Evolutionary conservation across 1,139 yeast genomes (phyloP).

Genomic region (Blastobotrys elegans): DNA sequence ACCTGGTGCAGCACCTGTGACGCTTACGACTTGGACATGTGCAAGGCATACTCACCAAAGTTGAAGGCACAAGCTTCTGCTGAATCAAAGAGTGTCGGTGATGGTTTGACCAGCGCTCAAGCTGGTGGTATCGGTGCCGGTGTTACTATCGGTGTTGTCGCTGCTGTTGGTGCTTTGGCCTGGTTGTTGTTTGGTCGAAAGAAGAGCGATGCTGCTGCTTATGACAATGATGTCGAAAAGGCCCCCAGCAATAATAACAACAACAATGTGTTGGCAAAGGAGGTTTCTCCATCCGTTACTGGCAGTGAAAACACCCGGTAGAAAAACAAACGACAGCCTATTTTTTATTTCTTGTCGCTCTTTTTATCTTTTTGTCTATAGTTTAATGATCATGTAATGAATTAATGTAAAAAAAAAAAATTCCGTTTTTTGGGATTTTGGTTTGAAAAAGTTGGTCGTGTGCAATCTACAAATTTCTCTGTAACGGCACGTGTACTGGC

Average conservation of each 20-base stretch:
- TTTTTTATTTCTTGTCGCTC: not conserved
- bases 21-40: slow-evolving; percentile 27
- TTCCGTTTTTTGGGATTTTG: not conserved
- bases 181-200: slow-evolving; percentile 14
- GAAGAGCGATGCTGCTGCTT: slow-evolving; percentile 2
- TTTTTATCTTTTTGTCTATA: not conserved
- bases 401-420: no score
- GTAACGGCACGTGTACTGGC: no score
- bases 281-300: slow-evolving; percentile 4
- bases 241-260: no score
- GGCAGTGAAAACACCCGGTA: not conserved
- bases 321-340: not conserved
- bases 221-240: not conserved
- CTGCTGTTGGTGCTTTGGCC: slow-evolving; percentile 21
- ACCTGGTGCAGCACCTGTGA: slow-evolving; percentile 41
- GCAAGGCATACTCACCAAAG: slow-evolving; percentile 32
- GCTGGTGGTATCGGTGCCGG: slow-evolving; percentile 52
- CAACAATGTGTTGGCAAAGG: slow-evolving; percentile 6
- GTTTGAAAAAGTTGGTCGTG: no score
- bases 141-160: slow-evolving; percentile 41
- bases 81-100: slow-evolving; percentile 25
- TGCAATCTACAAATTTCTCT: no score
- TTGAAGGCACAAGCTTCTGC: slow-evolving; percentile 17
- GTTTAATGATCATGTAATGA: not conserved
- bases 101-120: slow-evolving; percentile 35